These are phyloP conservation scores for Skeletonema marinoi DNA, from an alignment of 108 stramenopile genomes.

Conservation along the genomic window DNA sequence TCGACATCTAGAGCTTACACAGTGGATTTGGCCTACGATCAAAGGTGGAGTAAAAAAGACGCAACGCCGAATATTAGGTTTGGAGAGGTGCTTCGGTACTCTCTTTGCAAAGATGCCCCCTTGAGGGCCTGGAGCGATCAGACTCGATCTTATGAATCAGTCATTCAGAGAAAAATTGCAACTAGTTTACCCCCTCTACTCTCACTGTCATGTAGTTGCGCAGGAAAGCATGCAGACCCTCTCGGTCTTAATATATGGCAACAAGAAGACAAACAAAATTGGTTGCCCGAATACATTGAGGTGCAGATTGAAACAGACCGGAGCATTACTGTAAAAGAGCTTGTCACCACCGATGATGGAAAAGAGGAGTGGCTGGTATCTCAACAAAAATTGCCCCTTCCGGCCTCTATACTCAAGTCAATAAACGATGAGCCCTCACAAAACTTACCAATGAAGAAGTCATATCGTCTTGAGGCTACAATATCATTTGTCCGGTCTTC, in stretches of 20 bases:
- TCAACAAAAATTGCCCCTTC: slow-evolving; percentile 40
- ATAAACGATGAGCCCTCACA: slow-evolving; percentile 5
- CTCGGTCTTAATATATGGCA: slow-evolving; percentile 70
- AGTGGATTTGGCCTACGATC: slow-evolving; percentile 72
- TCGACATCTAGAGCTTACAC: slow-evolving; percentile 66
- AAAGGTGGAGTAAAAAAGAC: slow-evolving; percentile 37
- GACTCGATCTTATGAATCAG: slow-evolving; percentile 76
- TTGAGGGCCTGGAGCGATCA: slow-evolving; percentile 78
- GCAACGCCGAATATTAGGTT: slow-evolving; percentile 45
- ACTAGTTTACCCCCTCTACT: slow-evolving; percentile 71
- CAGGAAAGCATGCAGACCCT: slow-evolving; percentile 65
- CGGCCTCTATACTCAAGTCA: slow-evolving; percentile 38
- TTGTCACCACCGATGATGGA: slow-evolving; percentile 38
- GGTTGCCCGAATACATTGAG: slow-evolving; percentile 79
- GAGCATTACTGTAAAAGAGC: slow-evolving; percentile 64
- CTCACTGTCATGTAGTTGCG: slow-evolving; percentile 77
- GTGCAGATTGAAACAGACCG: slow-evolving; percentile 64
- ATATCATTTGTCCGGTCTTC: slow-evolving; percentile 54
- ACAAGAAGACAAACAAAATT: slow-evolving; percentile 43
- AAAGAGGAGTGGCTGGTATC: slow-evolving; percentile 49
- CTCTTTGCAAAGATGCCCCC: slow-evolving; percentile 75
- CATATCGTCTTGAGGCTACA: slow-evolving; percentile 69
- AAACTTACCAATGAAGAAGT: slow-evolving; percentile 32
- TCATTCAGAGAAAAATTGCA: slow-evolving; percentile 79
- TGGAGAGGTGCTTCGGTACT: slow-evolving; percentile 70